Conservation (phyloP, 768 basidiomycete species). For the Suillus clintonianus region DNA sequence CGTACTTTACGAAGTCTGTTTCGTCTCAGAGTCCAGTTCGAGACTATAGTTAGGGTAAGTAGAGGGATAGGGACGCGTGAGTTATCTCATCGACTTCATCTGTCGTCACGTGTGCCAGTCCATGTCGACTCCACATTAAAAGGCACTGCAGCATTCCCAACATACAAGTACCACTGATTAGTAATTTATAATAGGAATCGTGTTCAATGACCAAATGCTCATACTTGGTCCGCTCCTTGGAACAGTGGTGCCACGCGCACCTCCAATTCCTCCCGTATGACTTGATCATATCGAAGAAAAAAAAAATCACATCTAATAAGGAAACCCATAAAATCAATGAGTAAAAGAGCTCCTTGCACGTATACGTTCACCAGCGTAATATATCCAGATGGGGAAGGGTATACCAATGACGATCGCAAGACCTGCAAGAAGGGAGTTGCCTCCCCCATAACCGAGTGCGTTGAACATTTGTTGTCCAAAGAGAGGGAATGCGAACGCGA, state of each 20-base stretch:
- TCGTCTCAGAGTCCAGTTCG: neutral
- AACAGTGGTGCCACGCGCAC: neutral
- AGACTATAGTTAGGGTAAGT: no score
- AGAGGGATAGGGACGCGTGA: no score
- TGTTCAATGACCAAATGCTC: neutral
- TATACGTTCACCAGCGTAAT: no score
- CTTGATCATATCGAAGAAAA: neutral
- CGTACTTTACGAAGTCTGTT: neutral
- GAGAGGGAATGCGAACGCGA: conserved; percentile 67
- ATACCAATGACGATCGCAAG: no score
- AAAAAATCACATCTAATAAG: no score
- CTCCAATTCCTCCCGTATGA: neutral
- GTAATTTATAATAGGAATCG: neutral
- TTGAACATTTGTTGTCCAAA: conserved; percentile 68
- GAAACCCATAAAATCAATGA: neutral
- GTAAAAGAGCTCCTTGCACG: neutral
- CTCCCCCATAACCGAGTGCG: conserved; percentile 62
- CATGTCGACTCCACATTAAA: no score
- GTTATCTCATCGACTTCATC: no score
- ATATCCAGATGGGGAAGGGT: no score
- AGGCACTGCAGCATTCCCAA: no score
- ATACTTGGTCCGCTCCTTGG: neutral
- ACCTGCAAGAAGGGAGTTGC: no score
- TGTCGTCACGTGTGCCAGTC: no score
- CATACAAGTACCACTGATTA: no score